phyloP scores from a whole-genome alignment of 441 rosid species.

The Eugenia klotzschiana region DNA sequence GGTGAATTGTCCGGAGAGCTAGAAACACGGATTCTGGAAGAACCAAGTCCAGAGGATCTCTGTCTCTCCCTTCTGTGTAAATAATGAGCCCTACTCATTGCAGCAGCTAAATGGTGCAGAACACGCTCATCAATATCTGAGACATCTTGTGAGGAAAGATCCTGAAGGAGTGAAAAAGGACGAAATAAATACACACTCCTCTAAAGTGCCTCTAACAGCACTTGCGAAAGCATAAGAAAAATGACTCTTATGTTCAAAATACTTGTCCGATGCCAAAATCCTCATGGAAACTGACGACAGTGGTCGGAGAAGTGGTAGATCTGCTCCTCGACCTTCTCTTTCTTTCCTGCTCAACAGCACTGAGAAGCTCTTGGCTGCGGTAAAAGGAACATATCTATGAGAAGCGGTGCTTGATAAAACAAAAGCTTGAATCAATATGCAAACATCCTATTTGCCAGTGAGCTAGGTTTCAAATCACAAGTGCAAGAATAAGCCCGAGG shows the following conservation, averaged over 20 bases:
- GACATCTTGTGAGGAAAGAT: conserved; percentile 30
- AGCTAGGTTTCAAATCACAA: background rate
- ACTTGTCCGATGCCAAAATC: conserved; percentile 35
- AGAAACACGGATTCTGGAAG: conserved; percentile 12
- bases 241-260: background rate
- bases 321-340: conserved; percentile 25
- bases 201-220: background rate
- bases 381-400: background rate
- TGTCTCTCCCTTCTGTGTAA: conserved; percentile 41
- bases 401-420: background rate
- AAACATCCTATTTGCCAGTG: background rate
- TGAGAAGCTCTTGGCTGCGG: conserved; percentile 72
- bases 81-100: conserved; percentile 34
- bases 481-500: background rate
- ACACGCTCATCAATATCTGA: conserved; percentile 52
- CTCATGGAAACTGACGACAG: conserved; percentile 14
- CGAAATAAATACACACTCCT: background rate
- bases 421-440: background rate
- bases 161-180: conserved; percentile 17
- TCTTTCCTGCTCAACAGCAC: conserved; percentile 56
- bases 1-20: conserved; percentile 15
- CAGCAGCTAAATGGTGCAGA: conserved; percentile 55
- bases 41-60: conserved; percentile 24
- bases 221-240: background rate
- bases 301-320: conserved; percentile 16